Base-by-base conservation (phyloP, 1,139 yeast genomes). In the Scheffersomyces illinoinensis region DNA sequence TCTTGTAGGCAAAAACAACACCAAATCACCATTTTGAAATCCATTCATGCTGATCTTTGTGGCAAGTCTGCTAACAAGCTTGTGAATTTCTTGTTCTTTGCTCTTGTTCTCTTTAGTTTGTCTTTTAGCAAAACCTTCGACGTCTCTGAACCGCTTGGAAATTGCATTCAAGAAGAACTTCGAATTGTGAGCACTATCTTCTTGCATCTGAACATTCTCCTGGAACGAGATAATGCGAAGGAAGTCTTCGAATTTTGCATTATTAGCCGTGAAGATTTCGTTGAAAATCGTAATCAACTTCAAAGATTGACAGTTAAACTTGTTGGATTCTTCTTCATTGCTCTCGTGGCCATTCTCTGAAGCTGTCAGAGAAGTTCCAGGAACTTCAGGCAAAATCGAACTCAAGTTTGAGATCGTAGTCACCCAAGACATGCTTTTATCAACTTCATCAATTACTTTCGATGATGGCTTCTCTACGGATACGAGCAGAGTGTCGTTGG, bases 81-180 rank as follows among this genome's bases (percentile, higher is more conserved):
- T 69, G 59, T 70, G 66, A 26, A 79, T 57, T 63, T 83, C 84
- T 62, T 83, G 84, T 57, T 84, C 78, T 58, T 83, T 79, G 55
- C 76, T 69, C 65, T 85, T 86, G 63, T 85, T 88, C 65, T 93
- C 97, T 68, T 89, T 89, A 59, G 93, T 91, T 60, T 91, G 81
- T 68, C 87, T 90, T 68, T 96, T 88, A 0, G 98, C 98, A 65
- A 93, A 81, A n/a, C 89, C 87, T 71, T 95, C 98, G 55, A 93
- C 96, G 69, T 93, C 98, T 60, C 85, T 85, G 68, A 95, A 93
- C 61, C 99, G 80, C 68, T 89, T 88, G 47, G 88, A 81, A 2
- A 93, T 87, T 1, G 93, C 88, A 54, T 83, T 82, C 55, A 87
- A 81, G 67, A 89, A 87, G 58, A 89, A 77, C 52, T 64, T 67